A percentile compares a stretch with the other conserved stretches of the same genome.
These are phyloP conservation scores for Porosira glacialis DNA, from an alignment of 352 stramenopile species.

Conservation along the genomic window DNA sequence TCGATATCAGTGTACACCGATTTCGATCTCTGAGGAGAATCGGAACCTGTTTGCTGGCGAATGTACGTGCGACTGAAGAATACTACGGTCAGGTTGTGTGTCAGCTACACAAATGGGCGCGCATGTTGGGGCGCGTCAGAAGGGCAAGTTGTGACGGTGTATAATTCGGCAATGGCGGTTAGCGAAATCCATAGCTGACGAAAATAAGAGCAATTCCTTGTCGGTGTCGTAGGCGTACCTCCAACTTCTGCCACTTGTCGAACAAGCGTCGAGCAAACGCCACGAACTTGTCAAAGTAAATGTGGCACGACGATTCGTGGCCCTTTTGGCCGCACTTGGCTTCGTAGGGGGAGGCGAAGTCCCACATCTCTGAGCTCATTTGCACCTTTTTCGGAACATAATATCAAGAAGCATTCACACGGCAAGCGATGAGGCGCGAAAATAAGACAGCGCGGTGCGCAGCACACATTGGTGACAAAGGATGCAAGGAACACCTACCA, in stretches of 20 bases:
- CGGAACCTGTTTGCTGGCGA: conserved; percentile 24
- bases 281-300: conserved; percentile 82
- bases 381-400: too few relatives aligned
- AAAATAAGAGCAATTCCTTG: background rate
- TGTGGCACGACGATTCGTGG: conserved; percentile 63
- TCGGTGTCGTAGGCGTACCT: conserved; percentile 29
- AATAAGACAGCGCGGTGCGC: too few relatives aligned
- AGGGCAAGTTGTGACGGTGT: background rate
- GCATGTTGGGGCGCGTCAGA: background rate
- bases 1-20: conserved; percentile 62
- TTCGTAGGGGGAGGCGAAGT: conserved; percentile 74
- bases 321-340: conserved; percentile 37
- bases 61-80: conserved; percentile 80
- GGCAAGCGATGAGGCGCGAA: too few relatives aligned
- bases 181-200: background rate
- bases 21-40: conserved; percentile 21
- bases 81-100: conserved; percentile 76
- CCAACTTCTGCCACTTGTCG: conserved; percentile 78
- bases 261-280: conserved; percentile 72
- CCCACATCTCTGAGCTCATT: conserved; percentile 85
- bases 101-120: conserved; percentile 40
- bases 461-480: too few relatives aligned
- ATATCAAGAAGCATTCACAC: too few relatives aligned
- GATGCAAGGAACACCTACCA: too few relatives aligned
- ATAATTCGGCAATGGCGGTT: background rate